These are phyloP conservation scores for Fusarium verrucosum DNA, from an alignment of 2,329 filamentous ascomycete genomes.

Conservation along the genomic window DNA sequence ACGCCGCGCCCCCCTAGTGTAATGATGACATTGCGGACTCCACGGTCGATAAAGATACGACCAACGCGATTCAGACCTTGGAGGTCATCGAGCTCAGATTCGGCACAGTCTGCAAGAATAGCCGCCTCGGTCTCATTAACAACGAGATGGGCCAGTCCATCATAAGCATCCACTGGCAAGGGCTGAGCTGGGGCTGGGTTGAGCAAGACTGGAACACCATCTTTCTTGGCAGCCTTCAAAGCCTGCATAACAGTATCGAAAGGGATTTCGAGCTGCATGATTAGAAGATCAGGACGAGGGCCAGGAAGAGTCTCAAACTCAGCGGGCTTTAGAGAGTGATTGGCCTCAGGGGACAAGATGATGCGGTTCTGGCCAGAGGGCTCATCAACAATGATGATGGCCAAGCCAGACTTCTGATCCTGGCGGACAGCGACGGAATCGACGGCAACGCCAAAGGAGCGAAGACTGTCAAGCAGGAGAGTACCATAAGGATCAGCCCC, in stretches of 20 bases:
- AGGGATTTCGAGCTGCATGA: conserved; percentile 84
- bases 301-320: conserved; percentile 49
- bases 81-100: conserved; percentile 59
- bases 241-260: conserved; percentile 71
- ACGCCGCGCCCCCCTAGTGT: conserved; percentile 86
- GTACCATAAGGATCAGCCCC: conserved; percentile 73
- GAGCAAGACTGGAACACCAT: conserved; percentile 72
- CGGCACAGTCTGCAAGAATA: conserved; percentile 68
- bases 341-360: conserved; percentile 76
- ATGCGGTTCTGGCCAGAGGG: conserved; percentile 80
- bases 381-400: conserved; percentile 79
- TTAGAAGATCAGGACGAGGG: conserved; percentile 67
- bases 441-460: conserved; percentile 69
- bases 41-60: conserved; percentile 69
- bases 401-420: conserved; percentile 70
- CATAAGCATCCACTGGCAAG: conserved; percentile 73
- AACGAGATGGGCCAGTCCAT: conserved; percentile 78
- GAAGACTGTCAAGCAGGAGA: conserved; percentile 66
- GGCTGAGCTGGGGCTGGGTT: conserved; percentile 84
- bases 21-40: conserved; percentile 81
- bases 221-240: conserved; percentile 59
- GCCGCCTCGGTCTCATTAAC: conserved; percentile 92
- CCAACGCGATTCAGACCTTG: conserved; percentile 60
- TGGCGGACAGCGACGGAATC: conserved; percentile 57
- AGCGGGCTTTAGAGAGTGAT: conserved; percentile 58